Percentiles rank a stretch among this genome's conserved stretches.
Conservation (phyloP, 306 rosid species). For the Dalbergia cultrata region DNA sequence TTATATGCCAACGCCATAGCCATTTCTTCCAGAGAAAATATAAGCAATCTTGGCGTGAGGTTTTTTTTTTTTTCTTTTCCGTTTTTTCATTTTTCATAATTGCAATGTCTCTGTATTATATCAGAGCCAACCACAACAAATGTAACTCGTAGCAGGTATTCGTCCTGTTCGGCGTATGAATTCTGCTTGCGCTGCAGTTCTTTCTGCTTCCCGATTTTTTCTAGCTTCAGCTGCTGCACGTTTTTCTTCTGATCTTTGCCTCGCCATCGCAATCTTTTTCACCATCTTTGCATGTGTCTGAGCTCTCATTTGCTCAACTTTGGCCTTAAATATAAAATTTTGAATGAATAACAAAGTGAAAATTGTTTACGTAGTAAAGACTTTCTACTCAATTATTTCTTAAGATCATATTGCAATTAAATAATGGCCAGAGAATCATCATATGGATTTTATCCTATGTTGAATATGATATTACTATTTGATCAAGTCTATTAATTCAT, state of each 20-base stretch:
- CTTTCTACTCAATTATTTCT: background rate
- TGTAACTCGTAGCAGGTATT: constrained; percentile 66
- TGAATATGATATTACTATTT: background rate
- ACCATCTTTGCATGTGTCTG: constrained; percentile 86
- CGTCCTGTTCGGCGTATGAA: constrained; percentile 83
- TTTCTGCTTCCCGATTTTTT: constrained; percentile 74
- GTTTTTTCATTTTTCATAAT: background rate
- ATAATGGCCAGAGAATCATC: background rate
- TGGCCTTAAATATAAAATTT: constrained; percentile 57
- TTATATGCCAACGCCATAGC: constrained; percentile 6
- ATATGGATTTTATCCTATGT: background rate
- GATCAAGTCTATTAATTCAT: background rate
- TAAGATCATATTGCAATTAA: background rate
- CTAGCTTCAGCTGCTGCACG: constrained; percentile 79
- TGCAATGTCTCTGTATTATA: constrained; percentile 1
- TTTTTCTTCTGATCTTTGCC: constrained; percentile 87
- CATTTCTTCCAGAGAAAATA: background rate
- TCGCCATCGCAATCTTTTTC: constrained; percentile 82
- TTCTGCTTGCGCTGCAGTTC: constrained; percentile 76
- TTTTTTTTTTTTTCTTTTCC: background rate
- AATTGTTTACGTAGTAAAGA: background rate
- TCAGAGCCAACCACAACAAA: constrained; percentile 84
- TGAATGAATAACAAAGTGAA: constrained; percentile 11
- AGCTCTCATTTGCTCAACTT: constrained; percentile 84
- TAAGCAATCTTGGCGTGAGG: constrained; percentile 26